Evolutionary conservation across 352 stramenopile species (phyloP).

Genomic region (Pythium periplocum): DNA sequence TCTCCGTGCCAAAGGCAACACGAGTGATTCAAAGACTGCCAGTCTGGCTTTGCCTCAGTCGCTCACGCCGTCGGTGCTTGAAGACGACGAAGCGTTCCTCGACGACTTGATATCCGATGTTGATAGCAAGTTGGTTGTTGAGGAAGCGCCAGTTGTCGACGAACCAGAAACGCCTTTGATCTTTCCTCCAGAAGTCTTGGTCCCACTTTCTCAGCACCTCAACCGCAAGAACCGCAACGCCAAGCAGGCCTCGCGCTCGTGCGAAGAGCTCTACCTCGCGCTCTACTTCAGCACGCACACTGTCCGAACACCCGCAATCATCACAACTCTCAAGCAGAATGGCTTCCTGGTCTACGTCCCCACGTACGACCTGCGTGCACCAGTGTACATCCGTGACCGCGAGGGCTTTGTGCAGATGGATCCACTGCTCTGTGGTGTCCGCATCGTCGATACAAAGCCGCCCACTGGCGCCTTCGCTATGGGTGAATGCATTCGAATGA

Average conservation of each 20-base stretch:
- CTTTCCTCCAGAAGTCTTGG: conserved; percentile 62
- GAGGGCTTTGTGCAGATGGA: conserved; percentile 84
- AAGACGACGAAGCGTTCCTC: conserved; percentile 37
- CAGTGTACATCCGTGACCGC: conserved; percentile 89
- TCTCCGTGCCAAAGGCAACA: neutral
- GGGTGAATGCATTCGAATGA: conserved; percentile 50
- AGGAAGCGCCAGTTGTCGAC: neutral
- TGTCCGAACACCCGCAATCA: conserved; percentile 79
- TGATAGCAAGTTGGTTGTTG: conserved; percentile 47
- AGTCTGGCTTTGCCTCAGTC: conserved; percentile 34
- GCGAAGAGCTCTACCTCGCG: conserved; percentile 89
- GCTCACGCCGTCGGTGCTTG: conserved; percentile 51
- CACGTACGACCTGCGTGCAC: conserved; percentile 87
- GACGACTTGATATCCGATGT: conserved; percentile 63
- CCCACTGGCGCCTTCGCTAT: conserved; percentile 57
- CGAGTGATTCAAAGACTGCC: neutral
- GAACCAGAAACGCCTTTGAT: conserved; percentile 11
- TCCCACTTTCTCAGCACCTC: conserved; percentile 77
- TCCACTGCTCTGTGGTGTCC: conserved; percentile 61
- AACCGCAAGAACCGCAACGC: conserved; percentile 90
- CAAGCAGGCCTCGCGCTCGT: conserved; percentile 85
- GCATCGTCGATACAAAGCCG: conserved; percentile 51
- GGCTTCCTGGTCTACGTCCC: conserved; percentile 92
- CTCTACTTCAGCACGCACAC: conserved; percentile 91
- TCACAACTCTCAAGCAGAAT: conserved; percentile 89